A percentile compares a stretch with the other conserved stretches of the same genome.
These are phyloP conservation scores for Rhytidhysteron rufulum DNA, from an alignment of 2,329 filamentous ascomycete species.

Conservation along the genomic window DNA sequence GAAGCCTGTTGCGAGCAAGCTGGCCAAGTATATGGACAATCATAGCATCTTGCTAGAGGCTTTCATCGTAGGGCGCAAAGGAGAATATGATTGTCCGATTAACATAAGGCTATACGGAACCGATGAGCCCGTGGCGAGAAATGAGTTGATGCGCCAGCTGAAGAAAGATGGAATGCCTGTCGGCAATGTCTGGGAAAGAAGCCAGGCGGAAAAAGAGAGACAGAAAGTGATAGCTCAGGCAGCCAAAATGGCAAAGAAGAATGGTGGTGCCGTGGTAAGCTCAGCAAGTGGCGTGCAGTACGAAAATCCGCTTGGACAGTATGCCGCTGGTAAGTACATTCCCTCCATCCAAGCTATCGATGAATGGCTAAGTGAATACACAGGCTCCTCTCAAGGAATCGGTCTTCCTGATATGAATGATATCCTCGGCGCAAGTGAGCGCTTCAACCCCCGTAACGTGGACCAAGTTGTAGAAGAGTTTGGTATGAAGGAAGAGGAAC, in stretches of 20 bases:
- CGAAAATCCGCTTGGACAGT: slow-evolving; percentile 23
- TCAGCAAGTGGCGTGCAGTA: slow-evolving; percentile 24
- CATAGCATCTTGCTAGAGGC: slow-evolving; percentile 63
- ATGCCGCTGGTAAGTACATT: slow-evolving; percentile 13
- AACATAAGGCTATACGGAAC: slow-evolving; percentile 67
- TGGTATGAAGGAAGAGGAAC: slow-evolving; percentile 64
- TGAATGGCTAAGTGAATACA: not conserved
- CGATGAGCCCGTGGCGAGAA: slow-evolving; percentile 49
- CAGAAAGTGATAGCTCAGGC: slow-evolving; percentile 43
- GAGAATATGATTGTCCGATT: slow-evolving; percentile 68
- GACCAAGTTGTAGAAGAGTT: slow-evolving; percentile 65
- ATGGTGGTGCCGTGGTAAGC: slow-evolving; percentile 29
- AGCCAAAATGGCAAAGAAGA: slow-evolving; percentile 19
- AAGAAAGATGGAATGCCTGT: slow-evolving; percentile 61
- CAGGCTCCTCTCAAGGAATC: slow-evolving; percentile 13
- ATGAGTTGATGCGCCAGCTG: slow-evolving; percentile 58
- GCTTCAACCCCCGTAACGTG: slow-evolving; percentile 63
- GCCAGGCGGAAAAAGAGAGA: slow-evolving; percentile 52
- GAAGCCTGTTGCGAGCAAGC: slow-evolving; percentile 61
- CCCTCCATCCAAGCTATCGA: not conserved
- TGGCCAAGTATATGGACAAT: slow-evolving; percentile 63
- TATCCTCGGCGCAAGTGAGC: slow-evolving; percentile 62
- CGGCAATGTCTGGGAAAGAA: slow-evolving; percentile 33
- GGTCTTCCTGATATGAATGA: slow-evolving; percentile 55
- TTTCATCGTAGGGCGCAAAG: slow-evolving; percentile 63